Evolutionary conservation across 495 filamentous ascomycete genomes (phyloP), one percentile per base, ranked within the genome.

Genomic region (Chaetomium fimeti): DNA sequence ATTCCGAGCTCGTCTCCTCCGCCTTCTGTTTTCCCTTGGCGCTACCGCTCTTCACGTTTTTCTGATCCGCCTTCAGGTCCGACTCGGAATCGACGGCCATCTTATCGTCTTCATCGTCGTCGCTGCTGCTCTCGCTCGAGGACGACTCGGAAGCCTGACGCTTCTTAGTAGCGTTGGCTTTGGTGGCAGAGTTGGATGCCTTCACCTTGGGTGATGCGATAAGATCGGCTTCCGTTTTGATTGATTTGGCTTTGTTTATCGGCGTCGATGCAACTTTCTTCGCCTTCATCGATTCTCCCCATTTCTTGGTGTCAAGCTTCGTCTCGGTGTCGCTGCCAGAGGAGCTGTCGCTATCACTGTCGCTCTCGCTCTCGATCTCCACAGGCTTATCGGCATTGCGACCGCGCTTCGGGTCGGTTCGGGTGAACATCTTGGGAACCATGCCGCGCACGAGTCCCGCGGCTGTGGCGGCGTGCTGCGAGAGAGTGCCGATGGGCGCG

Each of bases 401-500:
- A 53, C 70, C 70, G 53, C 48, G 52, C 59, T 65, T 52, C 22
- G 57, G 20, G 5, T 55, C 61, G 57, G 72, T 48, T 16, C 42
- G 56, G 12, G 63, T 60, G 55, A 66, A 69, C 56, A 62, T 52
- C 40, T 55, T 56, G 47, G 64, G 53, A 47, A 62, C 57, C 59
- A 70, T 71, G 47, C 49, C 60, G 60, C 68, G 68, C 42, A 62
- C 67, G 22, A 77, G 68, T 53, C 51, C 68, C 5, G 74, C 71
- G 13, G 67, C 69, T 1, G 62, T 68, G 18, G 66, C 57, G 27
- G 68, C 68, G 60, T 77, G 76, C 58, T 74, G 71, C 7, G 60
- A 63, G 13, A 75, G 66, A 27, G 69, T 72, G 57, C 70, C 71
- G 61, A 75, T 58, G 66, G 68, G 73, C 58, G 71, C 72, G 57